Base-by-base conservation (phyloP, 108 stramenopile species). In the Nitzschia putrida region DNA sequence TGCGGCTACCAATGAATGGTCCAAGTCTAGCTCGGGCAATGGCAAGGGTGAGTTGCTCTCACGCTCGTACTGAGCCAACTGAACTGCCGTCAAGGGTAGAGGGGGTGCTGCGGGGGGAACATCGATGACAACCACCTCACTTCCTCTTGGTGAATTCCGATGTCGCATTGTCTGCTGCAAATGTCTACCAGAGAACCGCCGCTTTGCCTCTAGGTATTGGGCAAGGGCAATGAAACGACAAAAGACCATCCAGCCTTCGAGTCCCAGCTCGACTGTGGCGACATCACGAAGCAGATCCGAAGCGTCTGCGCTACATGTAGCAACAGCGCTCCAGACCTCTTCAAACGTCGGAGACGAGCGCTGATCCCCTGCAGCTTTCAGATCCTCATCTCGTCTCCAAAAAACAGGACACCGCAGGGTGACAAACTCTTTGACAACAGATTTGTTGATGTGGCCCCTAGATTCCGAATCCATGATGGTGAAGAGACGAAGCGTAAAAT, bases 201-300 rank as follows among this genome's bases (percentile, higher is more conserved):
- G 76, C 59, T 88, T 86, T 22, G 90, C 88, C 66, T 94, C 93
- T 23, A 89, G 79, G 38, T 94, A 88, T 57, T 91, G 84, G 6
- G 86, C 88, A 4, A 94, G 78, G 16, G 93, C 83, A 71, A 94
- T 84, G 40, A 94, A 86, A n/a, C 90, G 85, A 66, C 85, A 86
- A 80, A 94, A 88, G 7, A 94, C 67, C 80, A 94, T 83, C 88
- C 87, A 94, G 21, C 85, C 87, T 64, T 94, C 93, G 4, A 94
- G 74, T 45, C 90, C 90, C 53, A 94, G 44, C 60, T 82, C 75
- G 44, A 60, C 51, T 9, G 25, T 22, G 26, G 58, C 16, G 0
- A 61, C 4, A 14, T 54, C 66, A 41, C 64, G 39, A 18, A 61
- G 29, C 40, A 16, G 42, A 38, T 69, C 72, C 43, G n/a, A n/a